phyloP scores from a whole-genome alignment of 805 yeast species.

The Yamadazyma insecticola region DNA sequence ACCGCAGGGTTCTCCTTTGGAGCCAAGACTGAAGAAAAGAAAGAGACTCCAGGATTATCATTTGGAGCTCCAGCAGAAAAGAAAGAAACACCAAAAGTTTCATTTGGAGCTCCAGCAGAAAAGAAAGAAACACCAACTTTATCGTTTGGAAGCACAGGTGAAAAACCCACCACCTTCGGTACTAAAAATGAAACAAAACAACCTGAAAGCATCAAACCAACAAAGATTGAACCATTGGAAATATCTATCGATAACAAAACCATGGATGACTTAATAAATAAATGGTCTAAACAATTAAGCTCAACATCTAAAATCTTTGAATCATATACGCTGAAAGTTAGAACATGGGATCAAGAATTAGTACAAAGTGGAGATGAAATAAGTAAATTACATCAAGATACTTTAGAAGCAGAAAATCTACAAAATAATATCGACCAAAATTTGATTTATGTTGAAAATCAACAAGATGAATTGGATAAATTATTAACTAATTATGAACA shows the following conservation, averaged over 20 bases:
- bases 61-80: conserved; percentile 16
- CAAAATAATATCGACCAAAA: conserved; percentile 87
- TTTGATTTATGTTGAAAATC: conserved; percentile 78
- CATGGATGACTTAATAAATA: conserved; percentile 84
- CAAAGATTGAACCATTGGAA: conserved; percentile 60
- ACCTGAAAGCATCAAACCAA: conserved; percentile 31
- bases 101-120: conserved; percentile 15
- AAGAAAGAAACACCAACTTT: conserved; percentile 16
- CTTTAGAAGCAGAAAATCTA: conserved; percentile 76
- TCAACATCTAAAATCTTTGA: conserved; percentile 71
- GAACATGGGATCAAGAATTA: conserved; percentile 80
- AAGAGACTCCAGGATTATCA: conserved; percentile 13
- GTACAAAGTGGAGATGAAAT: conserved; percentile 86
- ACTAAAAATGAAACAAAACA: conserved; percentile 12
- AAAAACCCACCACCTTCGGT: conserved; percentile 12
- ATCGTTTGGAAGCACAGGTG: conserved; percentile 17
- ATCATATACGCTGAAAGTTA: conserved; percentile 66
- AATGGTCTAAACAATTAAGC: conserved; percentile 87
- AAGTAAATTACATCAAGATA: conserved; percentile 68
- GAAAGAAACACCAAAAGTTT: conserved; percentile 12
- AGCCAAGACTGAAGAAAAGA: conserved; percentile 13
- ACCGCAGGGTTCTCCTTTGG: conserved; percentile 12
- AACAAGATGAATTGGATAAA: conserved; percentile 85
- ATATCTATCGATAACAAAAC: conserved; percentile 85
- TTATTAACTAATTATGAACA: conserved; percentile 79